Base-by-base conservation (phyloP, 805 yeast genomes). In the Brettanomyces naardenensis region DNA sequence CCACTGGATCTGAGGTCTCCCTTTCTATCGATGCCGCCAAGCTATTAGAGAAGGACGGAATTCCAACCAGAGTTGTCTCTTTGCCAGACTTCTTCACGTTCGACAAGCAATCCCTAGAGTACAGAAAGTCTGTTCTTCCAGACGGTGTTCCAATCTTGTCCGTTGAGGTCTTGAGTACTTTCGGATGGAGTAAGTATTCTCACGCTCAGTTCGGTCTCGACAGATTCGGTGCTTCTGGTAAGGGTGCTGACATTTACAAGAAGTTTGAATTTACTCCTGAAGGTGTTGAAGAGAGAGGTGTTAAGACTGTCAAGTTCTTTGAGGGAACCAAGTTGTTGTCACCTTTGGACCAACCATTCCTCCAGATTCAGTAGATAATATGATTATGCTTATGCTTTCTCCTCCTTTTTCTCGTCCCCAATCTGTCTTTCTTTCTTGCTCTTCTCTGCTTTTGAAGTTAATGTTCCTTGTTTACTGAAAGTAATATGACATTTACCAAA, bases 181-280 rank as follows among this genome's bases (percentile, higher is more conserved):
- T 74, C 53, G 96, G 96, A 42, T 92, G 98, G 98, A 71, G 80
- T 54, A 84, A 80, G 66, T 92, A 88, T 73, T 77, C 97, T 43
- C 98, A 92, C 70, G 94, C 84, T 72, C 95, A 88, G 65, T 86
- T 90, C 56, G 96, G 97, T 68, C 73, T 92, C 59, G 78, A 87
- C 77, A 78, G 86, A 70, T 92, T 92, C 61, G 98, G 98, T 75
- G 92, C 89, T 45, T 88, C 97, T 44, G 98, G 95, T 62, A 83
- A 85, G 63, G 92, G 81, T 59, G 65, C 67, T 42, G 86, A 83
- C 46, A 74, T 90, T 45, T 92, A 79, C 80, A 76, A 85, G 66
- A 68, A 58, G 70, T 85, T 90, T 53, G 95, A 75, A 50, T 92
- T 92, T 73, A 88, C 95, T 40, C 81, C 90, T 46, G 96, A 86